These are phyloP conservation scores for Physaria fendleri DNA, from an alignment of 345 rosid species.

Conservation along the genomic window DNA sequence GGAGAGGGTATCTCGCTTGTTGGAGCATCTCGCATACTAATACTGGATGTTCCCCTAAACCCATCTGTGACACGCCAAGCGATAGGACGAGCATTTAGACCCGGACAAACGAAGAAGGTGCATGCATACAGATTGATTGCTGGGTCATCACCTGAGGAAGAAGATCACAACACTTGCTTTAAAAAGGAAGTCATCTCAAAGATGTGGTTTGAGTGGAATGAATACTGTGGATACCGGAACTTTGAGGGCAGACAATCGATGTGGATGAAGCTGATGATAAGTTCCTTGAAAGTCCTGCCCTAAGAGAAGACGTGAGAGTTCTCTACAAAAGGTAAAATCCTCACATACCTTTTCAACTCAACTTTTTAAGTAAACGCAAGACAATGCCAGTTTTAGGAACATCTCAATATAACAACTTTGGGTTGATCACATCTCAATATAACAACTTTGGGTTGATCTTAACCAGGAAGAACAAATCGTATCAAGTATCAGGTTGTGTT, in stretches of 20 bases:
- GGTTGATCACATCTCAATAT: constrained; percentile 13
- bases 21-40: constrained; percentile 76
- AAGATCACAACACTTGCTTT: constrained; percentile 51
- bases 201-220: constrained; percentile 95
- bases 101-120: constrained; percentile 80
- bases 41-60: constrained; percentile 81
- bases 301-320: constrained; percentile 51
- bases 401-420: constrained; percentile 11
- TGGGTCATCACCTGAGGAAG: constrained; percentile 76
- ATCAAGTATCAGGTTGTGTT: not conserved
- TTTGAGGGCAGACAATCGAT: constrained; percentile 49
- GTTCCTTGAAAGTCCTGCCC: constrained; percentile 52
- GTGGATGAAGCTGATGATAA: constrained; percentile 51
- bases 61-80: constrained; percentile 99
- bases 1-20: constrained; percentile 96
- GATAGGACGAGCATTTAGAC: constrained; percentile 78
- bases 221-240: no score
- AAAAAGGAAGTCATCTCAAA: constrained; percentile 75
- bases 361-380: constrained; percentile 5
- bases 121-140: constrained; percentile 64
- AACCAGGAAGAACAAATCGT: not conserved
- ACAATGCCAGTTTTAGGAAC: constrained; percentile 8
- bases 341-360: not conserved
- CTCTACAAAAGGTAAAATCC: constrained; percentile 65
- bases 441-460: constrained; percentile 7